Conservation (phyloP, 768 basidiomycete genomes). For the Phylloporus rhodoxanthus region DNA sequence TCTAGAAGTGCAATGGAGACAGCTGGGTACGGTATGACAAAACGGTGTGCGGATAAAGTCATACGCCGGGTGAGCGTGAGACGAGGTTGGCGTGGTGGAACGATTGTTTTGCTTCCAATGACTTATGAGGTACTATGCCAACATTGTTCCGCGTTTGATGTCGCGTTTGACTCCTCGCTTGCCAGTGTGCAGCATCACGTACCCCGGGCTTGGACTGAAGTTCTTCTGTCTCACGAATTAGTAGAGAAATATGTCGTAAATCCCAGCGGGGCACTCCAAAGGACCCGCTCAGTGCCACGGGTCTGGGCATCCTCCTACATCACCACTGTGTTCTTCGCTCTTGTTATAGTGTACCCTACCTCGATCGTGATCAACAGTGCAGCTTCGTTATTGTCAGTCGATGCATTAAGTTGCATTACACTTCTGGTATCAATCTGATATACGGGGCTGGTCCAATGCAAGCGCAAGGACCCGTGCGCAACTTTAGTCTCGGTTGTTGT, state of each 20-base stretch:
- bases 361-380: no score
- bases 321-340: constrained; percentile 45
- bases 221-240: constrained; percentile 59
- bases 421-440: not conserved
- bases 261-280: constrained; percentile 82
- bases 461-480: constrained; percentile 71
- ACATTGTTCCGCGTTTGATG: not conserved
- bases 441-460: constrained; percentile 81
- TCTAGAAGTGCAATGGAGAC: constrained; percentile 70
- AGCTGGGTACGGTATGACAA: constrained; percentile 76
- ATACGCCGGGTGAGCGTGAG: constrained; percentile 60
- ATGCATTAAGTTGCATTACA: not conserved
- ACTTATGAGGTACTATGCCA: no score
- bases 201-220: constrained; percentile 78
- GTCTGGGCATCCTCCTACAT: constrained; percentile 86
- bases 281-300: constrained; percentile 83
- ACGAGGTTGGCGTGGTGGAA: constrained; percentile 79
- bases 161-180: not conserved
- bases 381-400: constrained; percentile 57
- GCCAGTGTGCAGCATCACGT: constrained; percentile 72
- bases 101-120: constrained; percentile 81
- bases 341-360: not conserved
- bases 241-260: constrained; percentile 80
- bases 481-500: constrained; percentile 82
- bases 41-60: constrained; percentile 58